Evolutionary conservation across 331 rosid species (phyloP), one percentile per base, ranked within the genome.

Genomic region (Malus hybrid): DNA sequence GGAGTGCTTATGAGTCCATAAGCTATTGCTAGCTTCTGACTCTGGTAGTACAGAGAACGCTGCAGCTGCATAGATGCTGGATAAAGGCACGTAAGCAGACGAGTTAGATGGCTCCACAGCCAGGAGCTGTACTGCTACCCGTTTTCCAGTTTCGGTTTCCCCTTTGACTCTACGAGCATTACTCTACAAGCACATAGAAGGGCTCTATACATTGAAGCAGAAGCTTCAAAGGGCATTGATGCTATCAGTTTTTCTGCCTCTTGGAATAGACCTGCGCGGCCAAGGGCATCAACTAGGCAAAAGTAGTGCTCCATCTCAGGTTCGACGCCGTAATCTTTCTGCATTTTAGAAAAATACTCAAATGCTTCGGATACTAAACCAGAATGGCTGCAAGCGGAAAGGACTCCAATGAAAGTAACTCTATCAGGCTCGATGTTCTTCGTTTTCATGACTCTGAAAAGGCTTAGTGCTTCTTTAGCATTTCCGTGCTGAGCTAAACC

Each of bases 401-500:
- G 24, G 91, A 91, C 89, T 27, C 97, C 98, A 34, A 89, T 71
- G 67, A 91, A 91, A 66, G 97, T 89, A 70, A 93, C 93, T 84
- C 78, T 83, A 79, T 93, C 96, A 29, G 98, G 97, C 66, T 10
- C 62, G 11, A 81, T 75, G 65, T 84, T 83, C 65, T 70, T 80
- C 63, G 81, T 79, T 81, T 81, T 83, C 98, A 91, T 91, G 33
- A 69, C 79, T 60, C 77, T 50, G 82, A 93, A 93, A 62, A 93
- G 88, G 61, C 73, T 31, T 31, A 88, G 91, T 63, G 96, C 97
- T 80, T 88, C 93, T 72, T 86, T 79, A 15, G 88, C 97, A 68
- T 89, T 82, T 62, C 98, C 98, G 16, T 93, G 91, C 74, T 91
- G 97, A 72, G 93, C 96, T 78, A 93, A 86, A 73, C 98, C 96